These are phyloP conservation scores for Chlorella vulgaris DNA, from an alignment of 139 green algal species.

Conservation along the genomic window DNA sequence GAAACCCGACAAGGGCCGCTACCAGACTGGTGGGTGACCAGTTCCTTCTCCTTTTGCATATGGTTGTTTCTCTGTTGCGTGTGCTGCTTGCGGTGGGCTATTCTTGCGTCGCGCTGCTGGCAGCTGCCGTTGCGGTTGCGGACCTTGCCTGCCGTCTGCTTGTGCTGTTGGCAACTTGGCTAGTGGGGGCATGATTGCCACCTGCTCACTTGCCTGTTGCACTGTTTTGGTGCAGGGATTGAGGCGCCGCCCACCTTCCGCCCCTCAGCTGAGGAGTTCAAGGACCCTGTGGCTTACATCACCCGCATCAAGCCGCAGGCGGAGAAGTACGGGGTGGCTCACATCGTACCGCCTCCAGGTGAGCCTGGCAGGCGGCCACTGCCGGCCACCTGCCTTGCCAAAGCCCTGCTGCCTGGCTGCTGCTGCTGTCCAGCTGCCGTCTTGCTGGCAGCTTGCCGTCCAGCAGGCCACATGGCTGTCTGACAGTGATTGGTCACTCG, in stretches of 20 bases:
- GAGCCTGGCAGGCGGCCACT: neutral
- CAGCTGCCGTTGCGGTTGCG: too few species aligned
- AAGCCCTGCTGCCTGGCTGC: too few species aligned
- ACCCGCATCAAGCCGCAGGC: slow-evolving; percentile 63
- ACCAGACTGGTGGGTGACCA: slow-evolving; percentile 29
- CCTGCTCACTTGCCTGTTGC: neutral
- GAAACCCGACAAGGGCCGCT: slow-evolving; percentile 23
- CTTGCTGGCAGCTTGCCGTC: neutral
- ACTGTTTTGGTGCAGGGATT: slow-evolving; percentile 28
- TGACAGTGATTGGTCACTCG: neutral
- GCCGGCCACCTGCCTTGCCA: too few species aligned
- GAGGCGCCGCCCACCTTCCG: slow-evolving; percentile 67
- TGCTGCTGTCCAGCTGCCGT: neutral
- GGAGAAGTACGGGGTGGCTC: slow-evolving; percentile 78
- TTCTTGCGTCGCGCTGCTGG: too few species aligned
- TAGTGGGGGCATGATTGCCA: too few species aligned
- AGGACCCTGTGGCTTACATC: slow-evolving; percentile 86
- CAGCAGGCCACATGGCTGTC: neutral
- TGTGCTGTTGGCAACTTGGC: neutral
- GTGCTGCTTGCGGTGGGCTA: too few species aligned
- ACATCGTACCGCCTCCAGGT: slow-evolving; percentile 84
- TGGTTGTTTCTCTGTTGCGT: too few species aligned
- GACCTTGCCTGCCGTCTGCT: too few species aligned
- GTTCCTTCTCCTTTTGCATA: too few species aligned
- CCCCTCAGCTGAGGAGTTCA: slow-evolving; percentile 82